Evolutionary conservation across 1,284 basidiomycete genomes (phyloP).

Genomic region (Tetrapyrgos nigripes): DNA sequence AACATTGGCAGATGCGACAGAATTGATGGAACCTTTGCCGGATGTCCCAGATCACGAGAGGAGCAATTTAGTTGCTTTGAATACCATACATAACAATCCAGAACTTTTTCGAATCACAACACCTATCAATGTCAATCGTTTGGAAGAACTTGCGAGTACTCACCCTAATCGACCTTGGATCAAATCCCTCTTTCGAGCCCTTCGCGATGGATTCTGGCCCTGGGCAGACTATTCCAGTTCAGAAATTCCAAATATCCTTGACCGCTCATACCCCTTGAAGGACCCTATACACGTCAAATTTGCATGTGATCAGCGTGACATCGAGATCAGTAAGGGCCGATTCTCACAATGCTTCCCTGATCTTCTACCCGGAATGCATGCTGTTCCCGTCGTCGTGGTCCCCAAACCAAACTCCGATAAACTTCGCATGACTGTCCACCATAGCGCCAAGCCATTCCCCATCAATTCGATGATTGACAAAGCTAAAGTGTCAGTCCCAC

Average conservation of each 20-base stretch:
- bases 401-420: constrained; percentile 43
- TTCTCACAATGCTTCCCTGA: constrained; percentile 44
- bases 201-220: constrained; percentile 49
- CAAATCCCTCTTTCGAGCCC: constrained; percentile 33
- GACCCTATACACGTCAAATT: constrained; percentile 27
- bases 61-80: not conserved
- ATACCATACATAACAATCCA: constrained; percentile 14
- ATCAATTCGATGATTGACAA: no score
- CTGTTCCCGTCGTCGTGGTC: constrained; percentile 45
- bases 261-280: constrained; percentile 24
- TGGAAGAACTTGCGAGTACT: constrained; percentile 30
- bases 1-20: not conserved
- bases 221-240: constrained; percentile 33
- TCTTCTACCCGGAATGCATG: constrained; percentile 53
- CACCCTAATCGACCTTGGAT: constrained; percentile 46
- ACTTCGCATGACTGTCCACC: no score
- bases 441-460: no score
- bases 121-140: constrained; percentile 38
- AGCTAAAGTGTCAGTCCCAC: no score
- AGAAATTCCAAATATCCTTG: constrained; percentile 26
- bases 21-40: no score
- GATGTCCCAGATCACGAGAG: constrained; percentile 2
- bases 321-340: constrained; percentile 36
- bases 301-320: constrained; percentile 34
- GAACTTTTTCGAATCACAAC: constrained; percentile 42